phyloP scores from a whole-genome alignment of 108 stramenopile genomes.

The Skeletonema potamos region DNA sequence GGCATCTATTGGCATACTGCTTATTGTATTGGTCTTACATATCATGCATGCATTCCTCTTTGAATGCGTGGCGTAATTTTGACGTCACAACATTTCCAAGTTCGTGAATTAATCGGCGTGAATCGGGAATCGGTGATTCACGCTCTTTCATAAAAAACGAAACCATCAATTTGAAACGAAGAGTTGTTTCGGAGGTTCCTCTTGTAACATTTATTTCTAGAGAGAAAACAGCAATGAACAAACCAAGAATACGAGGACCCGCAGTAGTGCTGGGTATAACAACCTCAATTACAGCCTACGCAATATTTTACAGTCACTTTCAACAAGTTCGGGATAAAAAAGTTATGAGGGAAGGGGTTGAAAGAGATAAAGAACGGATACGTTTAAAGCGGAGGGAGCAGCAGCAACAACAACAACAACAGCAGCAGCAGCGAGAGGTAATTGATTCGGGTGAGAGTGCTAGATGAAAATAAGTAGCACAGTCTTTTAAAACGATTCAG shows the following conservation, averaged over 20 bases:
- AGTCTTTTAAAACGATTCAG: no score
- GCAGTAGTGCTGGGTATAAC: conserved; percentile 56
- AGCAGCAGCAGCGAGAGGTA: conserved; percentile 10
- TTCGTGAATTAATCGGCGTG: no score
- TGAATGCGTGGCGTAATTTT: no score
- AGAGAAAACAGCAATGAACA: conserved; percentile 13
- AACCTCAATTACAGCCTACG: conserved; percentile 45
- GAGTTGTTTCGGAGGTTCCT: no score
- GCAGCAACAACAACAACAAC: conserved; percentile 14
- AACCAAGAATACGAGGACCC: conserved; percentile 48
- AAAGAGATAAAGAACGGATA: conserved; percentile 81
- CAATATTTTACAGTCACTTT: conserved; percentile 73
- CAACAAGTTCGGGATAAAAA: conserved; percentile 74
- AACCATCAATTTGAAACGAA: no score
- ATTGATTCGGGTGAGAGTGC: neutral
- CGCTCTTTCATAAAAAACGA: no score
- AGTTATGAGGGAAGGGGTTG: conserved; percentile 80
- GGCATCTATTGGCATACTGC: no score
- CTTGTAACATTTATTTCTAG: no score
- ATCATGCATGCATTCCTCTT: no score
- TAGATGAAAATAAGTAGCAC: neutral
- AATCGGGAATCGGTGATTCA: no score
- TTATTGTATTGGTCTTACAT: no score
- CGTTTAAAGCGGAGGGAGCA: conserved; percentile 48
- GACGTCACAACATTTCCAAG: no score